These are phyloP conservation scores for Penicillium egyptiacum DNA, from an alignment of 495 filamentous ascomycete genomes.

Conservation along the genomic window DNA sequence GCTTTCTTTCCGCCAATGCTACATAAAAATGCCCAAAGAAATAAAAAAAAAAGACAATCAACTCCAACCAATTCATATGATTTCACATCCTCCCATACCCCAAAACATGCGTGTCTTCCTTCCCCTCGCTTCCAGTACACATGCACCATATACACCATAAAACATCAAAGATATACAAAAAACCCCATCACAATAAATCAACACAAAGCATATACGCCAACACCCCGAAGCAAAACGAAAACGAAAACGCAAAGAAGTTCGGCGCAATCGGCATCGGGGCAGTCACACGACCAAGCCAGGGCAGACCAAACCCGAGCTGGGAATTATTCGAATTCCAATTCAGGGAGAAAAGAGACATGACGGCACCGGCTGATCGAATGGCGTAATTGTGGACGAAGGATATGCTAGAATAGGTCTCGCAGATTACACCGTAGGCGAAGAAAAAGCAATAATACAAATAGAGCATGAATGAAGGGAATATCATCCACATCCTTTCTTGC, in stretches of 20 bases:
- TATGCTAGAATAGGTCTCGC: background rate
- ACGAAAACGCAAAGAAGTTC: constrained; percentile 1
- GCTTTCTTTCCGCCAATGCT: constrained; percentile 1
- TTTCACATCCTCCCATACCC: background rate
- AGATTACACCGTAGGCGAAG: background rate
- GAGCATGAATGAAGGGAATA: background rate
- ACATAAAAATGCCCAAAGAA: background rate
- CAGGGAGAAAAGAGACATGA: constrained; percentile 4
- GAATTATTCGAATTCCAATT: background rate
- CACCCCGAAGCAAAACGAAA: background rate
- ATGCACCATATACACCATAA: background rate
- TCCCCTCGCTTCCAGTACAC: too few relatives aligned
- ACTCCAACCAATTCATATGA: background rate
- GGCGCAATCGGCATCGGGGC: background rate
- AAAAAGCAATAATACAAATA: constrained; percentile 7
- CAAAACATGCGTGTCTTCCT: background rate
- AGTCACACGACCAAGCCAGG: background rate
- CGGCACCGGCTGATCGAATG: constrained; percentile 17
- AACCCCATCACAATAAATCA: background rate
- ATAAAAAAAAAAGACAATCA: background rate
- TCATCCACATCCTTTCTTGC: background rate
- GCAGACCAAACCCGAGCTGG: background rate
- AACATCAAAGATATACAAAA: background rate
- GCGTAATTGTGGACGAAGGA: constrained; percentile 12
- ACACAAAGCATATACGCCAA: background rate